phyloP scores from a whole-genome alignment of 2,329 filamentous ascomycete genomes.

The Daldinia sp. region DNA sequence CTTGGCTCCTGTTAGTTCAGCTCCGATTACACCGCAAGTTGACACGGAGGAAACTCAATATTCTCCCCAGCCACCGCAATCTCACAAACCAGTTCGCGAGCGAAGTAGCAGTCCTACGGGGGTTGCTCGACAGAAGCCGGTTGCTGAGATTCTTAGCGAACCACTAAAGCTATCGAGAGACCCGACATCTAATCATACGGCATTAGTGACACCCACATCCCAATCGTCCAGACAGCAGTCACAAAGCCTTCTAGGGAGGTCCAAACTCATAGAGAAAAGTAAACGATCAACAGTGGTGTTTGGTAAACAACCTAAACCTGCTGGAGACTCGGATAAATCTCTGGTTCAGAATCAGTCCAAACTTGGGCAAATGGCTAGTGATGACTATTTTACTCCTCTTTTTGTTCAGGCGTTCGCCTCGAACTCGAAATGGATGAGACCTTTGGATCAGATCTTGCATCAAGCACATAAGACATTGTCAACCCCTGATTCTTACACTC shows the following conservation, averaged over 20 bases:
- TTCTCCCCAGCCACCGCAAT: constrained; percentile 16
- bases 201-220: constrained; percentile 49
- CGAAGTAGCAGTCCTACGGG: constrained; percentile 48
- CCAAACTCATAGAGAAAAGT: constrained; percentile 70
- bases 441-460: constrained; percentile 77
- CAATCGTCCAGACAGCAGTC: constrained; percentile 47
- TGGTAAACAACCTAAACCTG: constrained; percentile 70
- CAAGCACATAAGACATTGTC: constrained; percentile 91
- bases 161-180: constrained; percentile 41
- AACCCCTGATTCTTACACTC: constrained; percentile 84
- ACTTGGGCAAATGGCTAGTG: constrained; percentile 60
- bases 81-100: constrained; percentile 24
- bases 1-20: constrained; percentile 14
- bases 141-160: constrained; percentile 50
- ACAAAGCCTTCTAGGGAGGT: constrained; percentile 58
- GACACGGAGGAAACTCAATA: constrained; percentile 1
- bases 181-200: constrained; percentile 37
- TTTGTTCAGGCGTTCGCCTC: constrained; percentile 70
- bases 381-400: constrained; percentile 74
- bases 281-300: constrained; percentile 83
- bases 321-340: constrained; percentile 59
- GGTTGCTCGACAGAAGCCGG: constrained; percentile 50
- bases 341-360: constrained; percentile 58
- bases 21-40: constrained; percentile 16
- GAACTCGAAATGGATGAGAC: constrained; percentile 70